These are phyloP conservation scores for Vachellia pachyceras DNA, from an alignment of 306 rosid genomes.

Conservation along the genomic window DNA sequence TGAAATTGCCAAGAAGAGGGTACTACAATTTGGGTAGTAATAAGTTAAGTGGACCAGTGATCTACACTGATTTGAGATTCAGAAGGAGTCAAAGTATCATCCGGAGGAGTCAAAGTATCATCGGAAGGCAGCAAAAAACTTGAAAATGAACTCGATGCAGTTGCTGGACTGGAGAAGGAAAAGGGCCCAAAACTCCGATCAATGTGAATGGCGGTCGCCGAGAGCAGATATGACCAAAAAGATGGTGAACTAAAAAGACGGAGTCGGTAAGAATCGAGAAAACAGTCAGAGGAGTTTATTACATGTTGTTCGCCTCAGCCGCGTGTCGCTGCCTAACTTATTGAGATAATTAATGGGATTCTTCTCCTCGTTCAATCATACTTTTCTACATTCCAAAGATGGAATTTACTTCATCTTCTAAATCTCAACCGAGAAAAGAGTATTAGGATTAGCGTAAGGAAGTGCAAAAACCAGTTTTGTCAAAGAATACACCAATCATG, in stretches of 20 bases:
- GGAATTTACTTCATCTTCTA: neutral
- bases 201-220: slow-evolving; percentile 7
- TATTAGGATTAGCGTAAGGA: neutral
- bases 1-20: neutral
- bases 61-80: slow-evolving; percentile 13
- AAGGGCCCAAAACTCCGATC: slow-evolving; percentile 14
- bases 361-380: neutral
- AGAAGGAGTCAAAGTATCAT: neutral
- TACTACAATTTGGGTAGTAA: neutral
- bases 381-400: neutral
- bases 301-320: neutral
- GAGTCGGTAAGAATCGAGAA: slow-evolving; percentile 9
- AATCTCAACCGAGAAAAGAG: neutral
- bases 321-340: neutral
- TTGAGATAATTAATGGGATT: neutral
- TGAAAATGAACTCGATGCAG: neutral
- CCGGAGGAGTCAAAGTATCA: slow-evolving; percentile 13
- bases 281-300: neutral
- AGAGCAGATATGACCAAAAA: neutral
- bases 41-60: neutral
- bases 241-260: neutral
- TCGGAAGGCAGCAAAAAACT: no score
- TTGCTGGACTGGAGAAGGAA: neutral
- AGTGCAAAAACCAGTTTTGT: neutral
- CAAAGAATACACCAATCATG: neutral